Evolutionary conservation across 208 protist species (phyloP).

Genomic region (Leishmania lainsoni): DNA sequence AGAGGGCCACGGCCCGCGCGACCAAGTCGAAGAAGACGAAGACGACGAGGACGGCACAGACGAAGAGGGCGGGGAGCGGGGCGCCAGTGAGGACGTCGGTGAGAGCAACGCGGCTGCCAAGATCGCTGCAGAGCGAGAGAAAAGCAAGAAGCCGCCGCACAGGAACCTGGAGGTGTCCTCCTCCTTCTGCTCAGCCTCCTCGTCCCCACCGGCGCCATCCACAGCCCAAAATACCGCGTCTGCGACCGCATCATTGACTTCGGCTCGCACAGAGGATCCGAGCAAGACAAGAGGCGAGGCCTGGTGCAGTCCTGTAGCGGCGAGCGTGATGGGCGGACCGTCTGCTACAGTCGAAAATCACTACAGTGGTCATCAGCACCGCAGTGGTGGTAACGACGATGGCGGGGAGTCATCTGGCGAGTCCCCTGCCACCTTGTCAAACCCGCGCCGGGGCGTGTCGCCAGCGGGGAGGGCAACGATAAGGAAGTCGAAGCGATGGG

Average conservation of each 20-base stretch:
- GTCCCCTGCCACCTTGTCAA: not conserved
- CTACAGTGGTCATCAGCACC: not conserved
- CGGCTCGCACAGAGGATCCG: not conserved
- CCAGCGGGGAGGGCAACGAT: too few relatives aligned
- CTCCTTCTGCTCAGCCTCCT: not conserved
- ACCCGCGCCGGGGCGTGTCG: not conserved
- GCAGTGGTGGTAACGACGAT: slow-evolving; percentile 2
- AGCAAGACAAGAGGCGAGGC: not conserved
- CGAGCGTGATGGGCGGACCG: not conserved
- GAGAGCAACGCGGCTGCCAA: not conserved
- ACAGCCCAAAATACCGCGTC: not conserved
- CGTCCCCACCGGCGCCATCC: not conserved
- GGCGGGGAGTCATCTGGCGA: not conserved
- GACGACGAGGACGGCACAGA: slow-evolving; percentile 16
- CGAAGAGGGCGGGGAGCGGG: not conserved
- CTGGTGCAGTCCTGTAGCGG: not conserved
- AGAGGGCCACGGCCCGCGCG: slow-evolving; percentile 36
- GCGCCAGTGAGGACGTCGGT: not conserved
- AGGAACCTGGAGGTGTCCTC: not conserved
- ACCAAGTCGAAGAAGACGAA: slow-evolving; percentile 22
- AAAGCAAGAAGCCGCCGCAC: not conserved
- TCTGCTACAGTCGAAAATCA: not conserved
- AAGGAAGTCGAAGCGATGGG: not conserved
- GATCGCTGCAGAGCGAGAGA: not conserved
- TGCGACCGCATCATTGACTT: not conserved